Base-by-base conservation (phyloP, 1,139 yeast genomes). In the Suhomyces maxii region DNA sequence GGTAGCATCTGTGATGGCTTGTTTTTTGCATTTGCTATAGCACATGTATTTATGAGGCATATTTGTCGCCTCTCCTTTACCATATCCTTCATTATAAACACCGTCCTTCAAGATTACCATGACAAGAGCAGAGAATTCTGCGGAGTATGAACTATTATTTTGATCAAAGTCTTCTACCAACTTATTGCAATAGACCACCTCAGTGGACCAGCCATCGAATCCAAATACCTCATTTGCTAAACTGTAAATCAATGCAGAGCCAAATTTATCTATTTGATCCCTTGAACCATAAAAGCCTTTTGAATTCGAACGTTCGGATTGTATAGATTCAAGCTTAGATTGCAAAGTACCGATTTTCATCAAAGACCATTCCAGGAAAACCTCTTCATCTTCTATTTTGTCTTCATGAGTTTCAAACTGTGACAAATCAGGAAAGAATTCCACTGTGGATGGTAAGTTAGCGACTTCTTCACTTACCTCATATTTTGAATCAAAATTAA, bases 181-280 rank as follows among this genome's bases (percentile, higher is more conserved):
- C 13, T 66, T 54, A 2, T 63, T 57, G 40, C 68, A 58, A 10
- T 64, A 64, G 26, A 69, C 52, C 8, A 86, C 64, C 48, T 72
- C 73, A 1, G 82, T 73, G 25, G 77, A 71, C 95, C 95, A 86
- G 28, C 89, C 90, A 44, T 75, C 64, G 53, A 67, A 75, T 2
- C 91, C 93, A 67, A 85, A 86, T 4, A 78, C 70, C 37, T 76
- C 80, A 56, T 86, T 86, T 4, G 90, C 88, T 30, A 82, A 59
- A 25, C 67, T 67, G 38, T 83, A 68, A 4, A 81, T 71, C 34
- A 67, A 46, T 18, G 57, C 53, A 7, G 65, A 52, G 13, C 67
- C 41, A 6, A 49, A 48, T 23, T 46, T 43, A 28, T 45, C 25
- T 8, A 52, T 47, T 30, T 44, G 45, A 30, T 40, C 37, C 5